Evolutionary conservation across 225 moss, liverwort and hornwort genomes (phyloP).

Genomic region (Neckera pumila): DNA sequence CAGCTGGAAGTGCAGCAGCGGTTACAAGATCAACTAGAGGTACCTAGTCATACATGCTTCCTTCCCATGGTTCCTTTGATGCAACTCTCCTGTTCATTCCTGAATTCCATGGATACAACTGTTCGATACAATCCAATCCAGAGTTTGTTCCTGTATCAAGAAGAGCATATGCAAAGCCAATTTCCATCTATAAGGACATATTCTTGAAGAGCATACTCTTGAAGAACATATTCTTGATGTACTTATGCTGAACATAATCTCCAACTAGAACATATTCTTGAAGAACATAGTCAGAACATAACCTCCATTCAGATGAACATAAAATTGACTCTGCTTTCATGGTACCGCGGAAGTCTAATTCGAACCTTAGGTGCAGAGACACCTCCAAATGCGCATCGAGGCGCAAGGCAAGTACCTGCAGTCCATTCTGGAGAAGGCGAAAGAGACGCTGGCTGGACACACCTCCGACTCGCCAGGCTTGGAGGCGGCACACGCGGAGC

Average conservation of each 20-base stretch:
- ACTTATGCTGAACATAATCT: neutral
- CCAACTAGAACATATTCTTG: neutral
- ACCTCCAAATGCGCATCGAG: constrained; percentile 90
- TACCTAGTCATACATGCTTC: neutral
- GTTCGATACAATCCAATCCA: neutral
- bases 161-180: too few relatives aligned
- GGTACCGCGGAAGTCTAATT: neutral
- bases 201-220: neutral
- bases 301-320: too few relatives aligned
- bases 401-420: constrained; percentile 95
- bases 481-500: constrained; percentile 85
- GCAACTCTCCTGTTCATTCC: neutral
- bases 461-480: constrained; percentile 63
- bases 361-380: constrained; percentile 69
- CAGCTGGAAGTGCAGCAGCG: constrained; percentile 94
- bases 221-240: neutral
- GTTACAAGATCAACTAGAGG: constrained; percentile 92
- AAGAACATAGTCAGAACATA: neutral
- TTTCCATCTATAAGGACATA: neutral
- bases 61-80: neutral
- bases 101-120: neutral
- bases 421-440: constrained; percentile 92
- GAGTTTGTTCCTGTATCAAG: neutral
- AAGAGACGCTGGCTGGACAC: constrained; percentile 80
- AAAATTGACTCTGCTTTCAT: neutral